These are phyloP conservation scores for Psilocybe azurescens DNA, from an alignment of 768 basidiomycete species.

Conservation along the genomic window DNA sequence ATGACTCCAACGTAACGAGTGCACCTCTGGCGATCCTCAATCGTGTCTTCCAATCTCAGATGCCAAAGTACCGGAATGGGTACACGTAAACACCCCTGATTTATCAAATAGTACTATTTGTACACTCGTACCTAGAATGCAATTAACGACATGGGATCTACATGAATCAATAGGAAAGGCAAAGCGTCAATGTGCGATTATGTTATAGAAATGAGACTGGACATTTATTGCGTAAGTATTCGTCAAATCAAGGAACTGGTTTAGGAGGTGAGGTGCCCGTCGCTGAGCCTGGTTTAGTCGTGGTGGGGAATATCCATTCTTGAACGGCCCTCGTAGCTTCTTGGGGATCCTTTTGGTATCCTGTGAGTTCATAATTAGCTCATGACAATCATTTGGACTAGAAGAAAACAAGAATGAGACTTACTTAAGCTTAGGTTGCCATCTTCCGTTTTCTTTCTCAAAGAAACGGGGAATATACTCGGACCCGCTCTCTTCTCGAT, in stretches of 20 bases:
- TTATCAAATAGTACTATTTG: constrained; percentile 26
- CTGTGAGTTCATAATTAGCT: constrained; percentile 41
- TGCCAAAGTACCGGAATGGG: constrained; percentile 8
- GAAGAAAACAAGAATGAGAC: constrained; percentile 29
- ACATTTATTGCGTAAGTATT: constrained; percentile 6
- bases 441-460: constrained; percentile 73
- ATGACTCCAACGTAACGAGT: too few relatives aligned
- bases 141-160: constrained; percentile 33
- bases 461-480: constrained; percentile 84
- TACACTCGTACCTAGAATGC: constrained; percentile 37
- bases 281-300: constrained; percentile 9
- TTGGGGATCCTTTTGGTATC: constrained; percentile 70
- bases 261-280: constrained; percentile 11
- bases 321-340: constrained; percentile 70
- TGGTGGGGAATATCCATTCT: constrained; percentile 75
- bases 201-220: background rate
- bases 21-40: too few relatives aligned
- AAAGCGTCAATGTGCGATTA: constrained; percentile 19
- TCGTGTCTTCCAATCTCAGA: too few relatives aligned
- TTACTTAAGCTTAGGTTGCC: constrained; percentile 81
- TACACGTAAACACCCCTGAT: constrained; percentile 30
- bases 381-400: constrained; percentile 5
- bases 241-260: constrained; percentile 14
- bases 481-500: constrained; percentile 75
- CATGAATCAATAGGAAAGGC: constrained; percentile 21